phyloP scores from a whole-genome alignment of 495 filamentous ascomycete species.

The Aspergillus heteromorphus region DNA sequence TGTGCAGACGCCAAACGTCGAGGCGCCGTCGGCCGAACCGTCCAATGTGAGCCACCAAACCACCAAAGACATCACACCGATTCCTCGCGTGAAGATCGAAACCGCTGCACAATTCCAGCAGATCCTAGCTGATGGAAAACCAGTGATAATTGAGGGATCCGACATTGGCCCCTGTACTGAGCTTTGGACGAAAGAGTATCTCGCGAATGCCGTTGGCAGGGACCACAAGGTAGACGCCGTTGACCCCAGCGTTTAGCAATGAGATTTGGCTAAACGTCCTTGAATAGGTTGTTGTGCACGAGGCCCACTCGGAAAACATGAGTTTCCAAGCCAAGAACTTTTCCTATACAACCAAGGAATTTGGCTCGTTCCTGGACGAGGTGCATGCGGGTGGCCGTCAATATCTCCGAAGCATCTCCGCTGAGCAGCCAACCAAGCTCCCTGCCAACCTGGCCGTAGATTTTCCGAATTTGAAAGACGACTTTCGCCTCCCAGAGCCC shows the following conservation, averaged over 20 bases:
- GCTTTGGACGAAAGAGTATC: slow-evolving; percentile 65
- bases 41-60: slow-evolving; percentile 2
- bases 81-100: slow-evolving; percentile 47
- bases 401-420: slow-evolving; percentile 72
- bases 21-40: not conserved
- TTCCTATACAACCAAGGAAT: slow-evolving; percentile 60
- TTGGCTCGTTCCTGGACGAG: slow-evolving; percentile 62
- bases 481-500: slow-evolving; percentile 65
- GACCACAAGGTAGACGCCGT: slow-evolving; percentile 53
- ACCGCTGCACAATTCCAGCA: slow-evolving; percentile 51
- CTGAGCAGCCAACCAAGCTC: slow-evolving; percentile 57
- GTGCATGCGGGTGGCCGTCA: slow-evolving; percentile 56
- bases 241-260: slow-evolving; percentile 8
- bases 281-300: slow-evolving; percentile 64
- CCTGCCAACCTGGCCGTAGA: slow-evolving; percentile 64
- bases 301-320: slow-evolving; percentile 59
- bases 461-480: slow-evolving; percentile 61
- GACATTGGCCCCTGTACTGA: slow-evolving; percentile 62
- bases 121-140: slow-evolving; percentile 53
- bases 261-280: slow-evolving; percentile 14
- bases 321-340: slow-evolving; percentile 83
- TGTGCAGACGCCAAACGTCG: slow-evolving; percentile 8
- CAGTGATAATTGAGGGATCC: slow-evolving; percentile 59
- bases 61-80: slow-evolving; percentile 13
- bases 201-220: slow-evolving; percentile 57